Conservation (phyloP, 108 stramenopile species). For the Cyclostephanos tholiformis region DNA sequence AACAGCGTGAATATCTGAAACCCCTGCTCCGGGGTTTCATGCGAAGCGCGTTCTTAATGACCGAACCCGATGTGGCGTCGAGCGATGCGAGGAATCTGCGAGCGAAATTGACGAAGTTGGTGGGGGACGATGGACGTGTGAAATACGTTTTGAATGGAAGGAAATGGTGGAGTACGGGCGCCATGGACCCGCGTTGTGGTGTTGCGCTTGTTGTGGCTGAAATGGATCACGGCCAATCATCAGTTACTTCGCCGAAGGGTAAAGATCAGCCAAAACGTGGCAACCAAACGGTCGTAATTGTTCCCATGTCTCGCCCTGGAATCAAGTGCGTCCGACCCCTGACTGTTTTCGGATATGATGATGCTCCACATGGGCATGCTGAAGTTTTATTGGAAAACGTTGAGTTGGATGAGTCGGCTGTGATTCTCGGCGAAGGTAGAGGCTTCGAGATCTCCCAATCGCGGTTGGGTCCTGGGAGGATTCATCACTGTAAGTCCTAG, state of each 20-base stretch:
- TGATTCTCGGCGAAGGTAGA: conserved; percentile 87
- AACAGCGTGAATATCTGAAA: conserved; percentile 71
- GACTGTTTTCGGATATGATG: conserved; percentile 95
- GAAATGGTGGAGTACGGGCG: conserved; percentile 95
- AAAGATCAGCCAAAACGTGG: conserved; percentile 34
- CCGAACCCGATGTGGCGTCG: conserved; percentile 91
- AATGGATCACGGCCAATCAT: conserved; percentile 55
- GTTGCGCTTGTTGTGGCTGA: conserved; percentile 87
- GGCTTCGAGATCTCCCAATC: conserved; percentile 97
- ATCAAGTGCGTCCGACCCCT: conserved; percentile 80
- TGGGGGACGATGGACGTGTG: conserved; percentile 19
- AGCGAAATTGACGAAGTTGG: conserved; percentile 55
- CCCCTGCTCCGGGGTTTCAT: conserved; percentile 84
- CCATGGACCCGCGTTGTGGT: conserved; percentile 91
- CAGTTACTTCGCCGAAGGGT: conserved; percentile 2
- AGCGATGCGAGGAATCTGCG: conserved; percentile 93
- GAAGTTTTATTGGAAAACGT: conserved; percentile 78
- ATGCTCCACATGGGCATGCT: conserved; percentile 93
- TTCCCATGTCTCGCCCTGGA: conserved; percentile 81
- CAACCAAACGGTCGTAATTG: conserved; percentile 77
- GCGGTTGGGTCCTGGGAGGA: conserved; percentile 94
- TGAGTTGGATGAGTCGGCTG: conserved; percentile 46
- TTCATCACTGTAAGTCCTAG: conserved; percentile 89
- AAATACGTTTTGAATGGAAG: conserved; percentile 75
- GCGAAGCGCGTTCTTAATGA: conserved; percentile 94